Evolutionary conservation across 2,329 filamentous ascomycete species (phyloP).

Genomic region (Microsporum ferrugineum): DNA sequence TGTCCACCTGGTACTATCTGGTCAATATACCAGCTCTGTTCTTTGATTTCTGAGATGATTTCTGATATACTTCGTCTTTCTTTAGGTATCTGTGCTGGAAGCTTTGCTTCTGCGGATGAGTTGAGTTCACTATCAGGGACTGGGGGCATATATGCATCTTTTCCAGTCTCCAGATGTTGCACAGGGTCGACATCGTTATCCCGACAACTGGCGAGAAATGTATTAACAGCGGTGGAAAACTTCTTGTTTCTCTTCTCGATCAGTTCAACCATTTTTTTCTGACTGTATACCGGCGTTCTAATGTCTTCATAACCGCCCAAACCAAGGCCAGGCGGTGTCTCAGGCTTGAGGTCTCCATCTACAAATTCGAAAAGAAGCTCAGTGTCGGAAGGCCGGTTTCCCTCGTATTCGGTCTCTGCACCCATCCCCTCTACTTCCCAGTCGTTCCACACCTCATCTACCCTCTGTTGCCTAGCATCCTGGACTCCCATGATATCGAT

Average conservation of each 20-base stretch:
- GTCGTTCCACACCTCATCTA: conserved; percentile 37
- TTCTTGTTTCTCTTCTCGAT: conserved; percentile 85
- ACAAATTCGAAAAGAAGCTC: conserved; percentile 86
- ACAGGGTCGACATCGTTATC: conserved; percentile 56
- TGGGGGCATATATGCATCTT: conserved; percentile 51
- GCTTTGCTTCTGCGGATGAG: conserved; percentile 34
- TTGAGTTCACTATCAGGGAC: conserved; percentile 35
- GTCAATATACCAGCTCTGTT: conserved; percentile 73
- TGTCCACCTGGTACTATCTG: conserved; percentile 93
- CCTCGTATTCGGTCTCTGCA: conserved; percentile 21
- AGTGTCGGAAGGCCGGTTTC: conserved; percentile 41
- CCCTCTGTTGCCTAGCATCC: conserved; percentile 8
- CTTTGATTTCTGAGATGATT: conserved; percentile 73
- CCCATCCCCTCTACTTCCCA: conserved; percentile 45
- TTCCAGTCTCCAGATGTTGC: conserved; percentile 49
- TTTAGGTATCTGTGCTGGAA: conserved; percentile 63
- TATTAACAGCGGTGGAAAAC: conserved; percentile 64
- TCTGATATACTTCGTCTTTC: conserved; percentile 71
- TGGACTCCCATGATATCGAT: conserved; percentile 64
- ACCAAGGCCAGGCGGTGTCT: conserved; percentile 51
- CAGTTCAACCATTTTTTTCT: conserved; percentile 77
- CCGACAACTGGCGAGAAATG: conserved; percentile 63
- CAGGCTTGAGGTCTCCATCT: conserved; percentile 72
- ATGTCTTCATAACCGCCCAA: conserved; percentile 65
- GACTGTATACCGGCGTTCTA: conserved; percentile 84